phyloP scores from a whole-genome alignment of 805 yeast species.

The Monosporozyma servazzii region DNA sequence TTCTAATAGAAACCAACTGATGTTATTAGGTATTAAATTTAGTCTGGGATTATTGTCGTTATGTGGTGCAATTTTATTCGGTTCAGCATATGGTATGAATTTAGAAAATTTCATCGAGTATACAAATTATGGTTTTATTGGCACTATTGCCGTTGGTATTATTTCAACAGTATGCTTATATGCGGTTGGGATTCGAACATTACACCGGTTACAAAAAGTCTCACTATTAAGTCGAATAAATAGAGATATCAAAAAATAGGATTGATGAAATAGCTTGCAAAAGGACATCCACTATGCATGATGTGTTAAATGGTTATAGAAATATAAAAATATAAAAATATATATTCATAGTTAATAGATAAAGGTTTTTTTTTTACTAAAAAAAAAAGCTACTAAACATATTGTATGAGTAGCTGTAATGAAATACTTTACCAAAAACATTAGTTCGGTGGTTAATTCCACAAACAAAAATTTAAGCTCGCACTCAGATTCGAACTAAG shows the following conservation, averaged over 20 bases:
- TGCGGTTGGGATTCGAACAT: slow-evolving; percentile 42
- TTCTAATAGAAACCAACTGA: slow-evolving; percentile 85
- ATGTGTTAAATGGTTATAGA: too few species aligned
- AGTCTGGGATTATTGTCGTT: slow-evolving; percentile 75
- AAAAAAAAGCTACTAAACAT: too few species aligned
- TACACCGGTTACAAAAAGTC: slow-evolving; percentile 60
- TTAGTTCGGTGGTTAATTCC: too few species aligned
- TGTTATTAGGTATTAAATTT: slow-evolving; percentile 77
- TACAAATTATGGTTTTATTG: slow-evolving; percentile 54
- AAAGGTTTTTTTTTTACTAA: not conserved
- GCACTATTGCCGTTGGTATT: slow-evolving; percentile 34
- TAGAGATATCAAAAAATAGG: not conserved
- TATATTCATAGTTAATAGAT: not conserved
- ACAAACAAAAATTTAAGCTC: slow-evolving; percentile 47
- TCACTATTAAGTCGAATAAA: slow-evolving; percentile 48
- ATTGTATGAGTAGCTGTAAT: not conserved
- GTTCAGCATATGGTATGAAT: slow-evolving; percentile 94
- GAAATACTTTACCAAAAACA: not conserved
- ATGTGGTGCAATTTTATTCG: slow-evolving; percentile 71
- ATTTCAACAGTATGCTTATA: slow-evolving; percentile 44
- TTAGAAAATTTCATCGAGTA: slow-evolving; percentile 88
- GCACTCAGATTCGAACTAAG: slow-evolving; percentile 93
- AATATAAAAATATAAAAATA: not conserved
- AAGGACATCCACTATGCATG: too few species aligned
- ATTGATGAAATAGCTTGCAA: not conserved